Base-by-base conservation (phyloP, 176 grass and related monocot species). In the Areca catechu region DNA sequence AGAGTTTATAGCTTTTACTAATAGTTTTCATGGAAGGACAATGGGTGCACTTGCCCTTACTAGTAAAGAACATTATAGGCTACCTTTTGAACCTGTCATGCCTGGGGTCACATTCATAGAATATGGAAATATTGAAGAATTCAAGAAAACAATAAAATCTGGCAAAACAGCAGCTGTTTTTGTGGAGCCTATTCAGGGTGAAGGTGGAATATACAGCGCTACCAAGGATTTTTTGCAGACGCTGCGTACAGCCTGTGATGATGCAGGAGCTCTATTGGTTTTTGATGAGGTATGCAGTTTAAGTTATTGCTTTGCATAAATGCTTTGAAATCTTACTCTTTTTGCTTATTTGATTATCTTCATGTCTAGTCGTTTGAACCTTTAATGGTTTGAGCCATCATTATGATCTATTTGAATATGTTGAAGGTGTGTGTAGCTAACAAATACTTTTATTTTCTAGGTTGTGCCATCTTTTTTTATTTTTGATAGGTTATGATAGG, bases 21-120 rank as follows among this genome's bases (percentile, higher is more conserved):
- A 90, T 55, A 62, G 92, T 65, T 97, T 97, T 70, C 92, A 97
- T 22, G 86, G 92, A 58, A 76, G 92, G 37, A 97, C 92, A 22
- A 72, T 88, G 67, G 92, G 92, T 27, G 58, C 92, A 20, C 71
- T 97, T 14, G 83, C 92, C 16, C 80, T 97, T 2, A 97, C 86
- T 28, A 88, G 83, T 80, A 91, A 97, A 74, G 69, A 73, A 17
- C 77, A 91, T 15, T 91, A 88, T 72, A 50, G 92, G 51, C 19
- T 71, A 30, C 92, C 86, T 3, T 97, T 85, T 54, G 80, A 71
- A 60, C 92, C 83, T 1, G 62, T 88, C 9, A 88, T 97, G 92
- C 92, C 86, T 2, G 92, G 87, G 24, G 81, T 60, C 0, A 77
- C 57, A 7, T 97, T 97, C 37, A 22, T 50, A 0, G 80, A 91